phyloP scores from a whole-genome alignment of 352 stramenopile genomes.

The Chrysophaeum taylorii region DNA sequence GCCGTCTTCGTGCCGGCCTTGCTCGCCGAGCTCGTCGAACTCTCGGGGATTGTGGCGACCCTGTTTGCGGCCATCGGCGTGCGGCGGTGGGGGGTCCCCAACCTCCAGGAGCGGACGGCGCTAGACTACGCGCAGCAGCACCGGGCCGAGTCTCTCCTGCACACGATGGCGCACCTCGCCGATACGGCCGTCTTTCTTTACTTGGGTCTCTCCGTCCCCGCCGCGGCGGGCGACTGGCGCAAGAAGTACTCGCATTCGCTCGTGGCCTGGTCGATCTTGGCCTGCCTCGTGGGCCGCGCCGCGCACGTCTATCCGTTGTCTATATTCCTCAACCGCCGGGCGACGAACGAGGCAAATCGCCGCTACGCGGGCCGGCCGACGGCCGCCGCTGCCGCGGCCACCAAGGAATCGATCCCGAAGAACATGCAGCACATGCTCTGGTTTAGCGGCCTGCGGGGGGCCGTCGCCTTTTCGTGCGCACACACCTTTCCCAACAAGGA shows the following conservation, averaged over 20 bases:
- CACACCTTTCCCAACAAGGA: conserved; percentile 67
- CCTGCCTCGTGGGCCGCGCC: conserved; percentile 64
- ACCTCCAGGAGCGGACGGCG: conserved; percentile 45
- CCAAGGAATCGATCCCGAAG: conserved; percentile 26
- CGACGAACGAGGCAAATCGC: background rate
- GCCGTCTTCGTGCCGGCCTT: conserved; percentile 46
- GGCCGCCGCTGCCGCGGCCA: background rate
- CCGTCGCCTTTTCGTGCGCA: conserved; percentile 76
- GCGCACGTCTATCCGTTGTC: conserved; percentile 70
- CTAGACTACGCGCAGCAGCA: conserved; percentile 14
- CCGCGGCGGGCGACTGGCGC: background rate
- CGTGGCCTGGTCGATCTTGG: conserved; percentile 65
- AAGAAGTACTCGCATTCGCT: conserved; percentile 39
- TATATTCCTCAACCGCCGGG: background rate
- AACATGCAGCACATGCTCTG: conserved; percentile 86
- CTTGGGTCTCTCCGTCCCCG: conserved; percentile 62
- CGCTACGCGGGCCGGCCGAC: background rate
- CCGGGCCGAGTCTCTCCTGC: conserved; percentile 64
- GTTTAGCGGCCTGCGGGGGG: conserved; percentile 80
- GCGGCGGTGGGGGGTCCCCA: conserved; percentile 72
- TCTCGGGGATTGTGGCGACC: conserved; percentile 76
- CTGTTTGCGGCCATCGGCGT: conserved; percentile 79
- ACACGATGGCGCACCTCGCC: conserved; percentile 72
- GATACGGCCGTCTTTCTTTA: conserved; percentile 84
- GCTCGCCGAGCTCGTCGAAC: conserved; percentile 37